Base-by-base conservation (phyloP, 257 asterid genomes). In the Ligustrum vulgare region DNA sequence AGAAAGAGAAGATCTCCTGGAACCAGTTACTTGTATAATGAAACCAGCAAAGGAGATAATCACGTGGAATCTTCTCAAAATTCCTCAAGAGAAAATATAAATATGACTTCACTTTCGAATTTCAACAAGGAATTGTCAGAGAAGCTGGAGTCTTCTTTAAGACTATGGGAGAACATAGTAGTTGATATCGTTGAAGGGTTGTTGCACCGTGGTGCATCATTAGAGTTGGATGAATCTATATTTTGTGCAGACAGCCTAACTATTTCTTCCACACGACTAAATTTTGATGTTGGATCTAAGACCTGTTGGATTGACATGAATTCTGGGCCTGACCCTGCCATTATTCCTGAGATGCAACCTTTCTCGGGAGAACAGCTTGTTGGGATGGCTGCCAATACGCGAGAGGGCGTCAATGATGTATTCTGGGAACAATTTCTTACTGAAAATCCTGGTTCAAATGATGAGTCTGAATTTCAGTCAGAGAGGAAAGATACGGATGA, bases 381-480 rank as follows among this genome's bases (percentile, higher is more conserved):
- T 39, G 87, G 56, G 56, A 65, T 77, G 58, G 75, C 88, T 33
- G 47, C 85, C 47, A 83, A 77, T 66, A 85, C 66, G 64, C 79
- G 83, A 80, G 77, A 94, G 10, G 96, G 97, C 71, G 94, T 75
- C 66, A 94, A 94, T 83, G 98, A 94, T 84, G 88, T 87, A 34
- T 94, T 94, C 31, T 94, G 99, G 99, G 96, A 93, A 72, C 98
- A 94, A 69, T 94, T 94, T 83, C 90, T 94, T 73, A 91, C 97
- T 0, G 99, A 94, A 81, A 94, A 88, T 84, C 97, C 98, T 13
- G 97, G 94, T 72, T 84, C 91, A 25, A 83, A 80, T 56, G 86
- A 60, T 10, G 67, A 32, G 34, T 25, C 67, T 25, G 67, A 60
- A 60, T 60, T 23, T 60, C 67, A 60, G 67, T 60, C 35, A 8